Evolutionary conservation across 2,329 filamentous ascomycete genomes (phyloP), one percentile per base, ranked within the genome.

Genomic region (Aschersonia sp.): DNA sequence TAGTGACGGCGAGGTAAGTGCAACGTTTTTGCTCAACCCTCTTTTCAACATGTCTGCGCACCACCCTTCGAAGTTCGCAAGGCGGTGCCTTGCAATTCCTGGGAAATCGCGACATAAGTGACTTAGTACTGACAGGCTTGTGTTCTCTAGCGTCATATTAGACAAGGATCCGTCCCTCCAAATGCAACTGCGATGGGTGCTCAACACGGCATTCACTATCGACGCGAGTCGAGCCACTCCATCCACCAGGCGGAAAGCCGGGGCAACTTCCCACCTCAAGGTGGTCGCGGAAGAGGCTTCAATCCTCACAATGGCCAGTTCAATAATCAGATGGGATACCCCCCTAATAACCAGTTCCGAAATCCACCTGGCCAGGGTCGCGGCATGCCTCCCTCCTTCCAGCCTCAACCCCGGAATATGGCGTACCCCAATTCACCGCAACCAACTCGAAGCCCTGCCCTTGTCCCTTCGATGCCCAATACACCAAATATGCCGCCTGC

Each of bases 161-260:
- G 83, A 69, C 78, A 82, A 47, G 69, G 75, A 52, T 78, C 79
- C 44, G 71, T 78, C 55, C 74, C 78, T 51, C 77, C 81, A 55
- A 76, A 76, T 55, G 75, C 76, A 51, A 71, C 76, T 53, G 71
- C 75, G 51, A 71, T 80, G 56, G 76, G 74, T 51, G 68, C 78
- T 47, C 83, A 84, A 58, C 74, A 79, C n/a, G 78, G 76, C 43
- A 60, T 69, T 54, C 89, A 97, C 66, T 77, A 87, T 57, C 84
- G 90, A 58, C 83, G 87, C 56, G 85, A 90, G 62, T 96, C 90
- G 32, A 83, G 83, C 39, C 87, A 92, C 60, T 94, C 87, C 29
- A 75, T 80, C 53, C 85, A 90, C 51, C 58, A 90, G 51, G 58
- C 63, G 44, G 65, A 67, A 30, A 61, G 60, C 51, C 76, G 78